Base-by-base conservation (phyloP, 169 alveolate species). In the Eimeria acervulina region DNA sequence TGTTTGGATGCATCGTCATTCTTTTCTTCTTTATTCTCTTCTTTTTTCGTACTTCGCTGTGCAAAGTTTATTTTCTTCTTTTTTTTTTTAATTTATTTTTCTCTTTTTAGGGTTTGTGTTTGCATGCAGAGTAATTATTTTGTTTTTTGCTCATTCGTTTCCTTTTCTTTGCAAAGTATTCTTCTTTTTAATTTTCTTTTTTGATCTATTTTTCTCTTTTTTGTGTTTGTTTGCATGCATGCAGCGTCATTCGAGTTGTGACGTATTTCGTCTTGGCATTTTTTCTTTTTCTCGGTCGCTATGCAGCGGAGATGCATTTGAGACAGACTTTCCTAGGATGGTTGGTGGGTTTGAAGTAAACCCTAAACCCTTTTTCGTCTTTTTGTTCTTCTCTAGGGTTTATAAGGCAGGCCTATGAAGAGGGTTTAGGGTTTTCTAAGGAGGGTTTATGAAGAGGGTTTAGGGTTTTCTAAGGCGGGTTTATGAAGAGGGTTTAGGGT, bases 261-360 rank as follows among this genome's bases (percentile, higher is more conserved):
- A 88, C 94, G 83, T 88, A 88, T 66, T 59, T 88, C 47, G 66
- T 88, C 84, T 51, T 88, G 84, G 66, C 94, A 36, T n/a, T 88
- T 36, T 88, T 88, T 61, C 94, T 88, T 15, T 88, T 38, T 81
- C 61, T 88, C 66, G 94, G 94, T 6, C 94, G 94, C 19, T 72
- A 88, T 36, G 94, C 94, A 26, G 66, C 94, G 55, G 94, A 88
- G 55, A 28, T 88, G 36, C 94, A 88, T 28, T 83, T 51, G 26
- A 33, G 94, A 21, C 94, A 88, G 21, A 88, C 94, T 42, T 88
- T 88, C 83, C 33, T 51, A 66, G 66, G 66, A 12, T 88, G 94
- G 94, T 83, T 88, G 94, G 94, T 88, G 61, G 21, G 59, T 8
- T 17, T 3, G 31, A 26, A 5, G 47, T 47, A 47, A 47, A 47